phyloP scores from a whole-genome alignment of 768 basidiomycete genomes.

The Lentinula edodes region DNA sequence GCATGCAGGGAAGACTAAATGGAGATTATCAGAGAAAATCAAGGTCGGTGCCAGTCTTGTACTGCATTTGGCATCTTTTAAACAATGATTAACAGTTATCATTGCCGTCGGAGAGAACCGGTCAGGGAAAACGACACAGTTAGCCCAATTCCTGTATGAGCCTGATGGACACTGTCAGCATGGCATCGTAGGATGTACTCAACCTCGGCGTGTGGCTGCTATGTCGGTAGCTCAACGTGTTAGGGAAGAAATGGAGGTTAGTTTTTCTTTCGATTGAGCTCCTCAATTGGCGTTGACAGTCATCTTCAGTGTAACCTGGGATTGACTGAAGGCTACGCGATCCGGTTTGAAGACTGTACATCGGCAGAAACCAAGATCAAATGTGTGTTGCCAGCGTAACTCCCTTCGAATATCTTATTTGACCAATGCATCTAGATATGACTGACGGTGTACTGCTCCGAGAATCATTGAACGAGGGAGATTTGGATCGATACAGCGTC shows the following conservation, averaged over 20 bases:
- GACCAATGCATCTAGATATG: constrained; percentile 61
- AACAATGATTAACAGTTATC: constrained; percentile 49
- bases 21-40: constrained; percentile 86
- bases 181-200: constrained; percentile 94
- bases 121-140: constrained; percentile 96
- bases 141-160: constrained; percentile 93
- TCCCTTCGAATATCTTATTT: neutral
- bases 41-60: constrained; percentile 48
- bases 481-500: constrained; percentile 92
- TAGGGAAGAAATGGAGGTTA: constrained; percentile 96
- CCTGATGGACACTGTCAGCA: constrained; percentile 90
- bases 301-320: constrained; percentile 75
- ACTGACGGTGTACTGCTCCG: constrained; percentile 98
- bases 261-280: constrained; percentile 14
- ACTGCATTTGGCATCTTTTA: constrained; percentile 1
- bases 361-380: constrained; percentile 93
- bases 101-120: constrained; percentile 99
- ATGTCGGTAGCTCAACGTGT: constrained; percentile 99
- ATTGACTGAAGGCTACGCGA: constrained; percentile 89
- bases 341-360: constrained; percentile 98
- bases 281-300: constrained; percentile 7
- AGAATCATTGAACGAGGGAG: constrained; percentile 98
- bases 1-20: constrained; percentile 93
- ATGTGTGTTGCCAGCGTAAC: constrained; percentile 46
- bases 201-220: constrained; percentile 96